Base-by-base conservation (phyloP, 441 rosid species). In the Populus hybrid region DNA sequence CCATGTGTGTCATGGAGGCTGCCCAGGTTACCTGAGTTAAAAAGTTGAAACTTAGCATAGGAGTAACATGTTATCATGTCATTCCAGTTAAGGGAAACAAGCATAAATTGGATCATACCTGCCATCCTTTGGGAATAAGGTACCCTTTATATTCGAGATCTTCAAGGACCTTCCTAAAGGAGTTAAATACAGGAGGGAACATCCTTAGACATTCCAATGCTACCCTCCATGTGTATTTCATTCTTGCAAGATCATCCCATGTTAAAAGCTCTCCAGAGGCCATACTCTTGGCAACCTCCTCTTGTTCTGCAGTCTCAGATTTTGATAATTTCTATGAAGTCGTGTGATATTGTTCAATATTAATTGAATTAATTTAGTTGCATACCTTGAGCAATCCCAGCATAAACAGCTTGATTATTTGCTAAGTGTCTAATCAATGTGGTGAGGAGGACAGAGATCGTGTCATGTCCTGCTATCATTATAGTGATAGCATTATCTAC, bases 221-320 rank as follows among this genome's bases (percentile, higher is more conserved):
- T 18, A 83, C 86, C 64, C 70, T 83, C 84, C 88, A 85, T 33
- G 84, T 78, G 26, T 77, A 79, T 59, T 81, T 83, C 86, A 83
- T 85, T 42, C 56, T 78, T n/a, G 74, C 29, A 28, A 85, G 74
- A 71, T 83, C 86, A 14, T 78, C 80, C 86, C 86, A 80, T 69
- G 82, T 74, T 7, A 78, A 68, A 6, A 67, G n/a, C 26, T 80
- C 81, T 4, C 65, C 74, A 9, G 67, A 2, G 23, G 26, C 56
- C 68, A 78, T 82, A 33, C 24, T 76, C 42, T 73, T 78, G 4
- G 75, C 82, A 67, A 83, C 80, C 9, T 82, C 77, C 56, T 79
- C 82, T 64, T 83, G 81, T 64, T 85, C 84, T 81, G 75, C 64
- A 35, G 28, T 35, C 4, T 9, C 7, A 40, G 9, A 40, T 40